Evolutionary conservation across 805 yeast species (phyloP), one percentile per base, ranked within the genome.

Genomic region (Candida wancherniae): DNA sequence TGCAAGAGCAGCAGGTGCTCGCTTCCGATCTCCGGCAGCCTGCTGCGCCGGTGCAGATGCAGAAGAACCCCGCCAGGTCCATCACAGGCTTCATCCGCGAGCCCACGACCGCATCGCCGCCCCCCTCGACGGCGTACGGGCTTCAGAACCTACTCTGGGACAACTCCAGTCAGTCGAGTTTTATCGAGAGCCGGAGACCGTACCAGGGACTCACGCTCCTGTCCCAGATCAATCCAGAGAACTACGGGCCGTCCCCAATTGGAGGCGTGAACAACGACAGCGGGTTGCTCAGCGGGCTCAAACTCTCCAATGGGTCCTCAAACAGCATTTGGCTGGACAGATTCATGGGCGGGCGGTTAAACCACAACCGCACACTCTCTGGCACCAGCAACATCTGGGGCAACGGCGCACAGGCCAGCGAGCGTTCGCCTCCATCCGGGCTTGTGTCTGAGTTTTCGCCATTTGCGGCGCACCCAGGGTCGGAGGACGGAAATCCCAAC

Each of bases 271-370:
- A 24, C 21, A 24, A 19, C 28, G 39, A 37, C n/a, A 24, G 23
- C 17, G 33, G 31, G 4, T 31, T 41, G 27, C 30, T 40, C 25
- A 32, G 26, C 29, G 32, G 33, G 17, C 22, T 41, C 14, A 22
- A 34, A 19, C 37, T 44, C 16, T 31, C 47, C 5, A 28, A 33
- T 5, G 24, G 34, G 15, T 19, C 37, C 4, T 24, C 40, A 6
- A 36, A 34, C 24, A 41, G 33, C 14, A 44, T 44, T 18, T 44
- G 48, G 48, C 48, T 44, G 48, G 45, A 36, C 22, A 29, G 34
- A 9, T 37, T 35, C 6, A 22, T 31, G 26, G 29, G 33, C 8
- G 15, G 26, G n/a, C 14, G 22, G 21, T 25, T 18, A n/a, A 34
- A 38, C 15, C 46, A 41, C 33, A 36, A 28, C 24, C 30, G 39